Conservation (phyloP, 2,329 filamentous ascomycete species). For the Plectosphaerella plurivora region DNA sequence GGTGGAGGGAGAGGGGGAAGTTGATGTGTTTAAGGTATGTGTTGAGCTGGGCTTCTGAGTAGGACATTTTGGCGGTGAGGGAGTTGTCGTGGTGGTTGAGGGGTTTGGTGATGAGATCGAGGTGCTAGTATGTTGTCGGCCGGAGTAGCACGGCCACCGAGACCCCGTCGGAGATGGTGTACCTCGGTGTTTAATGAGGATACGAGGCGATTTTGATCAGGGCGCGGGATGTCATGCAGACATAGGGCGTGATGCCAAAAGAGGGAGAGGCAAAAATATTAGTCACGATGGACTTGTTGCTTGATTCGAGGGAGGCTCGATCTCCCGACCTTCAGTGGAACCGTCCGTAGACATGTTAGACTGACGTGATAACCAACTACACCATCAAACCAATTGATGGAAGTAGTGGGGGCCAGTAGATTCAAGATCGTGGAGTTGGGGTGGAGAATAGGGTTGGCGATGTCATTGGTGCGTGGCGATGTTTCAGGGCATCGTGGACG, state of each 20-base stretch:
- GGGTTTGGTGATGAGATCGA: neutral
- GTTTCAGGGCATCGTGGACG: too few relatives aligned
- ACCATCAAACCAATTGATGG: constrained; percentile 14
- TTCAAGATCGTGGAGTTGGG: too few relatives aligned
- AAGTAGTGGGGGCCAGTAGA: too few relatives aligned
- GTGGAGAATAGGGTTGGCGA: too few relatives aligned
- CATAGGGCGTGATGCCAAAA: too few relatives aligned
- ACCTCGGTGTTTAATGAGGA: too few relatives aligned
- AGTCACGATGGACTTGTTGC: neutral
- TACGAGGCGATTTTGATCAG: too few relatives aligned
- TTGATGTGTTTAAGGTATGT: constrained; percentile 23
- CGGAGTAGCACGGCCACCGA: too few relatives aligned
- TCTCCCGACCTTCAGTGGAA: constrained; percentile 5
- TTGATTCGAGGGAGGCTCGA: constrained; percentile 5
- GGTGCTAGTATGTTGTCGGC: neutral
- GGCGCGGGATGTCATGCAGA: too few relatives aligned
- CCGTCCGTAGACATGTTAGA: constrained; percentile 27
- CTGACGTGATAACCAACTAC: constrained; percentile 45
- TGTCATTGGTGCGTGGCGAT: too few relatives aligned
- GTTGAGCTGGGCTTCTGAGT: constrained; percentile 21
- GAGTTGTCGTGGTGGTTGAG: neutral
- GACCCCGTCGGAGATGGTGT: too few relatives aligned
- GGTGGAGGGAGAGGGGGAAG: constrained; percentile 15
- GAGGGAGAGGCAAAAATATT: neutral
- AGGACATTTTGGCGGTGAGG: constrained; percentile 8